Evolutionary conservation across 768 basidiomycete genomes (phyloP).

Genomic region (Infundibulicybe gibba): DNA sequence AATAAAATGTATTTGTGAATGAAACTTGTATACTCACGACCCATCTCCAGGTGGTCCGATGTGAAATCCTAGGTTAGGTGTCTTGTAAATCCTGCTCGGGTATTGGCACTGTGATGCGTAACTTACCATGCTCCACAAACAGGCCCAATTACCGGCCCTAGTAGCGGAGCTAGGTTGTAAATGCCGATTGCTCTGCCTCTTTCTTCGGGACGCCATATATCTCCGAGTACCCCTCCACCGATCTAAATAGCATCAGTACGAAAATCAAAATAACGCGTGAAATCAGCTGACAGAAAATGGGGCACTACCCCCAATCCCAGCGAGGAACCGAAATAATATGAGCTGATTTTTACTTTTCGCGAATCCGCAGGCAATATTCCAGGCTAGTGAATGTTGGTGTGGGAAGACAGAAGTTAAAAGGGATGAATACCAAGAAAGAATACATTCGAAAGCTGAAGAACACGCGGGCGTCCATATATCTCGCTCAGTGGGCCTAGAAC

Average conservation of each 20-base stretch:
- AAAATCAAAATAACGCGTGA: conserved; percentile 32
- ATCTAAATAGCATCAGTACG: conserved; percentile 20
- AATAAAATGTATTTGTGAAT: not conserved
- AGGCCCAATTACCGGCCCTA: conserved; percentile 66
- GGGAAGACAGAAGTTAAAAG: not conserved
- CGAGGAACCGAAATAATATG: conserved; percentile 64
- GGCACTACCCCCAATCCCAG: conserved; percentile 72
- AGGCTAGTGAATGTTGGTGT: conserved; percentile 25
- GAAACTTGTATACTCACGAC: conserved; percentile 41
- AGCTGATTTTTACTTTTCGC: conserved; percentile 54
- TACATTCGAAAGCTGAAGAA: conserved; percentile 59
- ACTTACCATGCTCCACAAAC: conserved; percentile 56
- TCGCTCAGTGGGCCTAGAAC: conserved; percentile 65
- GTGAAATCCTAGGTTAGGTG: conserved; percentile 38
- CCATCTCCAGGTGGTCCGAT: conserved; percentile 69
- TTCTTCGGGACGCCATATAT: conserved; percentile 57
- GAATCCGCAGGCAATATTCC: conserved; percentile 65
- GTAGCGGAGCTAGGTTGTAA: conserved; percentile 60
- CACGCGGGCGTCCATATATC: conserved; percentile 61
- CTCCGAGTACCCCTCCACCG: conserved; percentile 65
- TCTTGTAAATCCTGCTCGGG: not conserved
- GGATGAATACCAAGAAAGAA: conserved; percentile 52
- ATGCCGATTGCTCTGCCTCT: conserved; percentile 64
- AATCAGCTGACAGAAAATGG: conserved; percentile 53
- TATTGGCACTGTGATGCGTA: not conserved